Percentiles rank a stretch among this genome's conserved stretches.
Conservation (phyloP, 345 rosid species). For the Eucalyptus shirleyi region DNA sequence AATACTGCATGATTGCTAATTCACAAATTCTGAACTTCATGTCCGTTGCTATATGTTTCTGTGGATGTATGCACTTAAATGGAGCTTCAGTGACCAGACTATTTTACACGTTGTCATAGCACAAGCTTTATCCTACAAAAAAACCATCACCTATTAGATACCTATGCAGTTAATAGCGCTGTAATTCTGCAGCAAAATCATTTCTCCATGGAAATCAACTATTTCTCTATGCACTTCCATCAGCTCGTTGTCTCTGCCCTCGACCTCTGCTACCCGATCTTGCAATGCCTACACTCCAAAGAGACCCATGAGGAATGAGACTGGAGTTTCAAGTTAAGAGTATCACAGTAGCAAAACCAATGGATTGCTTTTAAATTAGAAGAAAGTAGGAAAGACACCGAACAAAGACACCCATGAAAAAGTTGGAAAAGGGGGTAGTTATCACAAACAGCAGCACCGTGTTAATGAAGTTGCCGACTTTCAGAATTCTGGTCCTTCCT, state of each 20-base stretch:
- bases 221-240: conserved; percentile 37
- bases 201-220: conserved; percentile 54
- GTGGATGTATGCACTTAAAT: background rate
- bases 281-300: conserved; percentile 29
- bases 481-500: background rate
- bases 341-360: background rate
- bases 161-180: conserved; percentile 54
- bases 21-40: background rate
- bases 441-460: background rate
- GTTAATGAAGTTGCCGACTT: background rate
- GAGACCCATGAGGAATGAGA: background rate
- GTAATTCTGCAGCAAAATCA: conserved; percentile 52
- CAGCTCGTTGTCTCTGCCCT: conserved; percentile 17
- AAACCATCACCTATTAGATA: background rate
- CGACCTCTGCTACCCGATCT: conserved; percentile 30
- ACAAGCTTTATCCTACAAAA: background rate
- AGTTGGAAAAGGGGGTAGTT: background rate
- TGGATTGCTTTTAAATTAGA: background rate
- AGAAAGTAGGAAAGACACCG: background rate
- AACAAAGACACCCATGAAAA: background rate
- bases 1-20: background rate
- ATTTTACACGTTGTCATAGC: background rate
- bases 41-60: background rate
- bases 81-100: background rate
- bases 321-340: background rate